Percentiles rank a stretch among this genome's conserved stretches.
These are phyloP conservation scores for Eucalyptus grandis DNA, from an alignment of 345 rosid species.

Conservation along the genomic window DNA sequence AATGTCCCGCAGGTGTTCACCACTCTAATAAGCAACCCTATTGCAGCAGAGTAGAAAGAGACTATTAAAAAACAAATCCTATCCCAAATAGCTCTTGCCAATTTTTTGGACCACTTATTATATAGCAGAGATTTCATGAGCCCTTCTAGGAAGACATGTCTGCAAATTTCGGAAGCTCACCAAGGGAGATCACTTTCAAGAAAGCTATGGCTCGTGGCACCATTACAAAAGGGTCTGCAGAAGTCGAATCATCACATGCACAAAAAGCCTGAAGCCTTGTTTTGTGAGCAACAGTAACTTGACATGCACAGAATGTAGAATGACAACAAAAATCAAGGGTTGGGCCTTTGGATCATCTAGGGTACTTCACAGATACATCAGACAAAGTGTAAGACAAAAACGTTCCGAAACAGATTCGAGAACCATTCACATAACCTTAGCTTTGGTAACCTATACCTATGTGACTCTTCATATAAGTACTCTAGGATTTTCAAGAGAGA, in stretches of 20 bases:
- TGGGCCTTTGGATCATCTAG: neutral
- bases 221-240: neutral
- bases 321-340: neutral
- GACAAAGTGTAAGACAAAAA: neutral
- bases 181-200: neutral
- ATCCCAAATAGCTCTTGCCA: neutral
- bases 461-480: neutral
- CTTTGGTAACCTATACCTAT: neutral
- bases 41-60: neutral
- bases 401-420: neutral
- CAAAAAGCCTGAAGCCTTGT: neutral
- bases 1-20: neutral
- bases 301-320: neutral
- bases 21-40: neutral
- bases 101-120: neutral
- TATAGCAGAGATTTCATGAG: neutral
- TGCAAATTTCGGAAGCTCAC: neutral
- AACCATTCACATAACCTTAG: neutral
- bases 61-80: neutral
- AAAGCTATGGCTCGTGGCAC: neutral
- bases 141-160: neutral
- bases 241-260: neutral
- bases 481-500: neutral
- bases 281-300: neutral
- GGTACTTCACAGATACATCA: neutral